Base-by-base conservation (phyloP, 1,284 basidiomycete genomes). In the Trametes sp. region DNA sequence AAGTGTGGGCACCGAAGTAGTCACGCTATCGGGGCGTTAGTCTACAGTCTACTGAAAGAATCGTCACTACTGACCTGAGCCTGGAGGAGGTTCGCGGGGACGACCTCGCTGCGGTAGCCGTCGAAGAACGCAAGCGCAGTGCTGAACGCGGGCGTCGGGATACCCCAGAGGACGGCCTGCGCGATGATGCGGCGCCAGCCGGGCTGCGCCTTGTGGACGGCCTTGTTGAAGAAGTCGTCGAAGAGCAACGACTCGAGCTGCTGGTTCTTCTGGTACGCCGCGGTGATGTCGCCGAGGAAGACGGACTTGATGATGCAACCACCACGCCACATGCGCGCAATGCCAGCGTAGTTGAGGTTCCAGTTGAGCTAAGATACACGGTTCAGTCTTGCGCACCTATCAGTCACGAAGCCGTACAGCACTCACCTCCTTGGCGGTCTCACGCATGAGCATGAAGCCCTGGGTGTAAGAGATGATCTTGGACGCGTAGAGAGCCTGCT, bases 401-500 rank as follows among this genome's bases (percentile, higher is more conserved):
- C 26, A 74, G n/a, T n/a, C n/a, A n/a, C n/a, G 57, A 71, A 63
- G 62, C 67, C 10, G 28, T 24, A 14, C 36, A 81, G 81, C 76
- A 72, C 46, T 48, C 13, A 93, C 95, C 85, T 97, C 96, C 79
- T 95, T 93, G 59, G 96, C 97, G 58, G 97, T 97, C 82, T 98
- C 93, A 72, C 98, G 88, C 96, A 99, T 98, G 74, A 99, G 88
- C 90, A 99, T 98, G 86, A 99, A 99, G 72, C 98, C 98, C 82
- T 99, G 98, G 26, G 97, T 95, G 85, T 99, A 98, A 42, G 95
- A 98, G 73, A 98, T 96, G 80, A 99, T 97, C 88, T 99, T 99
- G 74, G 95, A 98, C 52, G 96, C 98, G 81, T 99, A 99, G 65
- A 99, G 87, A 57, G 97, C 97, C 80, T 99, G 98, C 83, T 99